Conservation (phyloP, 352 stramenopile species). For the Pythium monospermum region DNA sequence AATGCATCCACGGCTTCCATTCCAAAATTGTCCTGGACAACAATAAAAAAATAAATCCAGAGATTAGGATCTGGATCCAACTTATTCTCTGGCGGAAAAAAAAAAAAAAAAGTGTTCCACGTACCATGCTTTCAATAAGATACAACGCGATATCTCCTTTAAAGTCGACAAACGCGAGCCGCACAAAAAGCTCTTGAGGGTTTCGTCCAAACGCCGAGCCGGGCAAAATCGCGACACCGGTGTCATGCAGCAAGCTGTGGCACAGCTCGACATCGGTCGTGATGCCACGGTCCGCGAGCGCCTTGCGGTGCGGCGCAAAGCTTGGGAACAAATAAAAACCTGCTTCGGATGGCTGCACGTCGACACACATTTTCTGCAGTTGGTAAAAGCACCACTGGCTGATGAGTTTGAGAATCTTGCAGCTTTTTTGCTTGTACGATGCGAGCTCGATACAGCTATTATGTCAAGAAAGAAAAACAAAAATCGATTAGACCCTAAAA, state of each 20-base stretch:
- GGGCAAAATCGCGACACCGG: constrained; percentile 78
- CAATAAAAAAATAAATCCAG: not conserved
- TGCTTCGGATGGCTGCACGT: constrained; percentile 67
- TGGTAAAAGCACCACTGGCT: constrained; percentile 78
- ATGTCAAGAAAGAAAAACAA: too few relatives aligned
- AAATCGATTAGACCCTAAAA: too few relatives aligned
- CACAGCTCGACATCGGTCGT: constrained; percentile 70
- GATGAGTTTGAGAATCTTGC: constrained; percentile 80
- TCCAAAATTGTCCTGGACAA: constrained; percentile 49
- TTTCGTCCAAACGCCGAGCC: constrained; percentile 79
- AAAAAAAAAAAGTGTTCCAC: constrained; percentile 2
- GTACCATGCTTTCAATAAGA: constrained; percentile 83
- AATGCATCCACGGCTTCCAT: constrained; percentile 77
- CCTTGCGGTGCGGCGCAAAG: constrained; percentile 68
- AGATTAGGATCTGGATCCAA: too few relatives aligned
- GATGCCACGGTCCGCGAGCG: constrained; percentile 56
- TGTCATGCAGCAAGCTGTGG: constrained; percentile 74
- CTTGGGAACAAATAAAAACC: constrained; percentile 85
- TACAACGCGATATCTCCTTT: constrained; percentile 86
- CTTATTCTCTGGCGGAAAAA: too few relatives aligned
- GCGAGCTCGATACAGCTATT: constrained; percentile 73
- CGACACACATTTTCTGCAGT: constrained; percentile 80
- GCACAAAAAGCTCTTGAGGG: constrained; percentile 70
- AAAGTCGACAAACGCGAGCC: constrained; percentile 85
- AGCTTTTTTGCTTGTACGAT: constrained; percentile 78